phyloP scores from a whole-genome alignment of 305 asterid genomes.

The Fraxinus velutina region DNA sequence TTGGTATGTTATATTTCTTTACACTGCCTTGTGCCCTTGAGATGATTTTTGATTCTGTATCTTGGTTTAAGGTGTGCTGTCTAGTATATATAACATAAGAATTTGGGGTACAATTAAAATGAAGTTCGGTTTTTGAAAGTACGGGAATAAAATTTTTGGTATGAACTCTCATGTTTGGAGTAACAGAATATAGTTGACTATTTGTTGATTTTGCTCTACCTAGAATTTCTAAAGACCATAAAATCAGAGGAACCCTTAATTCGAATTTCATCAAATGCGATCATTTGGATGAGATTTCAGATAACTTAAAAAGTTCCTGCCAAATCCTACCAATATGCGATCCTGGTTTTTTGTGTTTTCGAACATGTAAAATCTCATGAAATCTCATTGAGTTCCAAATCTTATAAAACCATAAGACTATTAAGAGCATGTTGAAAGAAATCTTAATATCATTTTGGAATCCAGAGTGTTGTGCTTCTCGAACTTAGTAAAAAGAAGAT shows the following conservation, averaged over 20 bases:
- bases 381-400: background rate
- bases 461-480: background rate
- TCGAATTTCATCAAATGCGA: background rate
- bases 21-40: background rate
- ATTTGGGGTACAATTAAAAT: background rate
- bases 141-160: background rate
- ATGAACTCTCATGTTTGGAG: background rate
- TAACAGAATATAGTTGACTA: background rate
- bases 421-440: background rate
- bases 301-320: background rate
- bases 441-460: background rate
- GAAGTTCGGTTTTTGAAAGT: background rate
- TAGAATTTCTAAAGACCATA: background rate
- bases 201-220: background rate
- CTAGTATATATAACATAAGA: background rate
- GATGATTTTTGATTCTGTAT: background rate
- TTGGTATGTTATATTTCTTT: slow-evolving; percentile 31
- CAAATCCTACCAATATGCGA: background rate
- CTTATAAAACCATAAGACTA: background rate
- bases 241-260: background rate
- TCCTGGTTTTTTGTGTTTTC: background rate
- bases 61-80: background rate
- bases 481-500: background rate
- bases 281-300: background rate
- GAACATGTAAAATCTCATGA: background rate